phyloP scores from a whole-genome alignment of 805 yeast species.

The Teunomyces aglyptinius region DNA sequence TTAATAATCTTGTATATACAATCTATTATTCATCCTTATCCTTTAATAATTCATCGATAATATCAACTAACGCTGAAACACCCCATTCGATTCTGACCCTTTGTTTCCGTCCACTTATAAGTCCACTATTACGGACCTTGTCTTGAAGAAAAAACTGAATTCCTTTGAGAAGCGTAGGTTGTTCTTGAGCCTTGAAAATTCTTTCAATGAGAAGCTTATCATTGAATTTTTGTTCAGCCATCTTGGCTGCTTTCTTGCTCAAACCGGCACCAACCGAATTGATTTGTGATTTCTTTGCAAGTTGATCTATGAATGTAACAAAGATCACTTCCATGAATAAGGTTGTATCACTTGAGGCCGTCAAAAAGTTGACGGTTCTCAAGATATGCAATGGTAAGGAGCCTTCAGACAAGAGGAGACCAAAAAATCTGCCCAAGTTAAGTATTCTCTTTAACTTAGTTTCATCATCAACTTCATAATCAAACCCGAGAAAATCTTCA shows the following conservation, averaged over 20 bases:
- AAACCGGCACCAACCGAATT: slow-evolving; percentile 45
- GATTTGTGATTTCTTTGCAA: slow-evolving; percentile 62
- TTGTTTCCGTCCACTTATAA: slow-evolving; percentile 55
- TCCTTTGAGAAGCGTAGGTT: slow-evolving; percentile 60
- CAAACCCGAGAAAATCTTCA: slow-evolving; percentile 38
- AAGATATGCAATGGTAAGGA: slow-evolving; percentile 70
- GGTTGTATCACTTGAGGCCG: slow-evolving; percentile 60
- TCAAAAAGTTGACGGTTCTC: slow-evolving; percentile 69
- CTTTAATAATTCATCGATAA: slow-evolving; percentile 43
- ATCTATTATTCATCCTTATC: not conserved
- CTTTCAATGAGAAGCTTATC: slow-evolving; percentile 49
- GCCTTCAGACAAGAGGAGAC: slow-evolving; percentile 70
- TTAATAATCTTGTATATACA: slow-evolving; percentile 6
- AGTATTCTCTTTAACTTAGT: slow-evolving; percentile 56
- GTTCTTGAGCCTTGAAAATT: slow-evolving; percentile 56
- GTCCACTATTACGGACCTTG: slow-evolving; percentile 44
- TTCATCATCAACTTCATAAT: slow-evolving; percentile 50
- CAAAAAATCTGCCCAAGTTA: slow-evolving; percentile 80
- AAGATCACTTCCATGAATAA: slow-evolving; percentile 73
- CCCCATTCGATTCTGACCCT: slow-evolving; percentile 67
- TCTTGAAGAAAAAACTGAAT: slow-evolving; percentile 58
- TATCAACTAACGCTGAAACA: slow-evolving; percentile 49
- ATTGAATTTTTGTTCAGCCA: slow-evolving; percentile 41
- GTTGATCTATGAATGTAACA: slow-evolving; percentile 60
- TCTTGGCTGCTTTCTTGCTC: slow-evolving; percentile 22